These are phyloP conservation scores for Crucibulum laeve DNA, from an alignment of 768 basidiomycete species.

Conservation along the genomic window DNA sequence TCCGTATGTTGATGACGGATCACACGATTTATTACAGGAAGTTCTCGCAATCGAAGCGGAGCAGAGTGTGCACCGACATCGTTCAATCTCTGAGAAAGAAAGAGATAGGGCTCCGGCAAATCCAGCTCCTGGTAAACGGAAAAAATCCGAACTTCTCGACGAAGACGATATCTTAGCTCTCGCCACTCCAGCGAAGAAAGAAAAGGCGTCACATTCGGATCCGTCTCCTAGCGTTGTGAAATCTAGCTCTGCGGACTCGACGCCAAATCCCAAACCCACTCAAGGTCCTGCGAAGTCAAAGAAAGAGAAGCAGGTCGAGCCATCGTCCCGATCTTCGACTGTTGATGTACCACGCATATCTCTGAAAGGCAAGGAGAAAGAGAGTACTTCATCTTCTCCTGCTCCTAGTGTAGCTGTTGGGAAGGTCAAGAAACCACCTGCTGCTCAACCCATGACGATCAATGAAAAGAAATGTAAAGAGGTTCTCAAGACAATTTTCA, in stretches of 20 bases:
- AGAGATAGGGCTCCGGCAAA: conserved; percentile 9
- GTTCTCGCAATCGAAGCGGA: conserved; percentile 77
- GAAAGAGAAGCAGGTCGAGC: conserved; percentile 37
- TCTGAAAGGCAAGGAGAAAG: conserved; percentile 75
- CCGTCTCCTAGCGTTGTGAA: conserved; percentile 24
- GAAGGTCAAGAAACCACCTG: conserved; percentile 34
- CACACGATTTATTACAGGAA: conserved; percentile 75
- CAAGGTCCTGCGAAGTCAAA: conserved; percentile 26
- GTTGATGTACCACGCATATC: conserved; percentile 36
- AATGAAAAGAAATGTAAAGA: conserved; percentile 85
- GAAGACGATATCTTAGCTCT: conserved; percentile 65
- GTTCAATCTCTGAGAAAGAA: conserved; percentile 33
- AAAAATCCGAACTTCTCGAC: conserved; percentile 38
- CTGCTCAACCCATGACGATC: conserved; percentile 42
- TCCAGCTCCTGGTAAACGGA: conserved; percentile 41
- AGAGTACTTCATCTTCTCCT: conserved; percentile 34
- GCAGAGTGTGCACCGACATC: conserved; percentile 51
- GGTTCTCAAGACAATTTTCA: conserved; percentile 54
- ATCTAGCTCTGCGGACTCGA: conserved; percentile 18
- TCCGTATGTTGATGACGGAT: conserved; percentile 76
- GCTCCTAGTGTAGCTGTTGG: conserved; percentile 4
- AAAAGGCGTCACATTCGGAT: conserved; percentile 37
- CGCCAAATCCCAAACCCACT: conserved; percentile 17
- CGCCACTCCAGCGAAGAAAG: conserved; percentile 61
- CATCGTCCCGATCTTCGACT: conserved; percentile 12